Base-by-base conservation (phyloP, 2,329 filamentous ascomycete species). In the Elsinoe arachidis region DNA sequence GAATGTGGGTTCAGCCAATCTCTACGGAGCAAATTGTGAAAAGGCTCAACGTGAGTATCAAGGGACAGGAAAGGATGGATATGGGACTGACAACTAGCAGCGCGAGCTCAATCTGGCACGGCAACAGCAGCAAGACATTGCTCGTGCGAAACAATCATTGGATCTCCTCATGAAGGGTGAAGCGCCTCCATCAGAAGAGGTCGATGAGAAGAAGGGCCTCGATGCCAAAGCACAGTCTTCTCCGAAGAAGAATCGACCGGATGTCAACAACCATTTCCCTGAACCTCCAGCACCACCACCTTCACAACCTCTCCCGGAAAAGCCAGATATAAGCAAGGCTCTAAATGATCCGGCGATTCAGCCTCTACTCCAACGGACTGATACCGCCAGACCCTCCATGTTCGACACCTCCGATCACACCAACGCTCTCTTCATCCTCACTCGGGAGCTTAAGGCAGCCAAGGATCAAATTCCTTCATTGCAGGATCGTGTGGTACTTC, bases 1-100 rank as follows among this genome's bases (percentile, higher is more conserved):
- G 90, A 37, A 90, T 90, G 65, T 95, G 90, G 84, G 77, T 95
- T 57, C 88, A 88, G 5, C 90, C 91, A 0, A 85, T 96, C 62
- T 95, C 90, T 5, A 93, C 95, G 43, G 93, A 99, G 69, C 89
- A 95, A 65, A 91, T 99, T 58, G 86, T 96, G 38, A 96, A 96
- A 69, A 85, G 84, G 68, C 76, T 93, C 55, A 87, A 88, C 68
- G 88, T 91, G 77, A 76, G 84, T 80, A 3, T 9, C 17, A 19
- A 34, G 34, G 12, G 33, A 37, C 11, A 3, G n/a, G 33, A 19
- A 17, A 37, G 33, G 12, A 12, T 26, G 14, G 19, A 49, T 14
- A n/a, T 23, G 10, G 49, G 61, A 62, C 66, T 67, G 68, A 67
- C 61, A 41, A 38, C 51, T 30, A 33, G 7, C 62, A 96, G 90